Conservation (phyloP, 2,329 filamentous ascomycete species). For the Mariannaea sp. region DNA sequence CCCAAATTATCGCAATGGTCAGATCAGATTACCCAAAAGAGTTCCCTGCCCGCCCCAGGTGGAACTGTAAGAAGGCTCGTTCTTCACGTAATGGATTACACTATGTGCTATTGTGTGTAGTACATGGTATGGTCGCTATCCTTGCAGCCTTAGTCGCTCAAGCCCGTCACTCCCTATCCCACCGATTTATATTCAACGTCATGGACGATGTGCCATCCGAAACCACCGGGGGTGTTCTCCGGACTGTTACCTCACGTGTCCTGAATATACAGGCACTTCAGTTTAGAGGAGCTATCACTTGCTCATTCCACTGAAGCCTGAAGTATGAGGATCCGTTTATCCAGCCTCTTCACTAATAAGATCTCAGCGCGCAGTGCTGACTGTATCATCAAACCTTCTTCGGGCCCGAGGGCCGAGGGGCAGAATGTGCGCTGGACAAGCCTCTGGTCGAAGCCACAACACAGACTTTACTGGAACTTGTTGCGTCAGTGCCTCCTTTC, state of each 20-base stretch:
- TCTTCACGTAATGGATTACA: constrained; percentile 9
- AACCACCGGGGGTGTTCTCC: too few species aligned
- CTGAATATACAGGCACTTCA: too few species aligned
- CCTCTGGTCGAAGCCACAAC: neutral
- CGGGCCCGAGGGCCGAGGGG: neutral
- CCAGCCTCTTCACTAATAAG: neutral
- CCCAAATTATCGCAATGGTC: neutral
- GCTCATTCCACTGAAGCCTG: constrained; percentile 12
- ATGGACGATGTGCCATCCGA: too few species aligned
- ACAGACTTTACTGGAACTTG: too few species aligned
- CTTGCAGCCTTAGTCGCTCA: too few species aligned
- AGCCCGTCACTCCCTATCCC: too few species aligned
- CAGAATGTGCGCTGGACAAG: neutral
- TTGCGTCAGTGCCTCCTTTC: neutral
- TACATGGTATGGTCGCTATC: too few species aligned
- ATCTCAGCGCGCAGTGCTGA: constrained; percentile 7
- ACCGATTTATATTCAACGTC: too few species aligned
- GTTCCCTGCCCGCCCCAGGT: neutral
- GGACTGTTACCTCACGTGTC: too few species aligned
- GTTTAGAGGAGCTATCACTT: constrained; percentile 1
- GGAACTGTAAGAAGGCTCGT: constrained; percentile 7
- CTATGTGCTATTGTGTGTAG: too few species aligned
- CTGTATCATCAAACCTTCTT: constrained; percentile 7
- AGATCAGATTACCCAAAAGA: neutral
- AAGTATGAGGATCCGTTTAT: constrained; percentile 20